Percentiles rank a stretch among this genome's conserved stretches.
Evolutionary conservation across 2,329 filamentous ascomycete species (phyloP).

Genomic region (Nigrograna mackinnonii): DNA sequence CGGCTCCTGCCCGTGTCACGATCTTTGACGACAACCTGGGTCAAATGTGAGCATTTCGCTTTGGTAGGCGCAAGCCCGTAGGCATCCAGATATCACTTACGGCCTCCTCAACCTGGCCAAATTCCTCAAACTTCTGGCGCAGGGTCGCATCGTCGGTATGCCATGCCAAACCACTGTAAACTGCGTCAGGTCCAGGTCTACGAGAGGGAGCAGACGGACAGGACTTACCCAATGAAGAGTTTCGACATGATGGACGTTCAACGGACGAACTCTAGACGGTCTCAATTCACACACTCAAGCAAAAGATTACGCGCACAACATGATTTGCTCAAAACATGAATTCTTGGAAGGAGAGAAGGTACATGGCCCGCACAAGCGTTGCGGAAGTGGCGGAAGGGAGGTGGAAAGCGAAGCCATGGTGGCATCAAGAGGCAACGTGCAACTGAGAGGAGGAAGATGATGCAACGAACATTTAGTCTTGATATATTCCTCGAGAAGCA

Average conservation of each 20-base stretch:
- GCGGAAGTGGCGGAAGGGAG: conserved; percentile 5
- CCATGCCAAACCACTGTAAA: conserved; percentile 90
- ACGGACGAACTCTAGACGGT: conserved; percentile 40
- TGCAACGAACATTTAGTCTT: conserved; percentile 45
- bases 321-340: conserved; percentile 8
- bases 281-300: conserved; percentile 42
- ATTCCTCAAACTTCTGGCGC: conserved; percentile 89
- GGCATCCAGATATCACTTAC: no score
- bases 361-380: no score
- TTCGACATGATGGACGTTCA: conserved; percentile 72
- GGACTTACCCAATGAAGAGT: conserved; percentile 86
- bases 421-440: conserved; percentile 28
- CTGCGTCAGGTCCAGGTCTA: conserved; percentile 8
- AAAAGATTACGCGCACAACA: conserved; percentile 29
- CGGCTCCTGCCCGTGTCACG: conserved; percentile 95
- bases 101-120: conserved; percentile 89
- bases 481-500: conserved; percentile 26
- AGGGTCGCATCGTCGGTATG: conserved; percentile 91
- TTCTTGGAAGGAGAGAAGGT: no score
- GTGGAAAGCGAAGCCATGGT: conserved; percentile 28
- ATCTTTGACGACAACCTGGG: conserved; percentile 94
- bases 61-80: no score
- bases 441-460: conserved; percentile 38
- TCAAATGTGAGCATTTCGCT: conserved; percentile 20
- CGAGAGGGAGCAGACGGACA: not conserved